A percentile compares a stretch with the other conserved stretches of the same genome.
phyloP scores from a whole-genome alignment of 1,284 basidiomycete species.

The Clitocybe nebularis region DNA sequence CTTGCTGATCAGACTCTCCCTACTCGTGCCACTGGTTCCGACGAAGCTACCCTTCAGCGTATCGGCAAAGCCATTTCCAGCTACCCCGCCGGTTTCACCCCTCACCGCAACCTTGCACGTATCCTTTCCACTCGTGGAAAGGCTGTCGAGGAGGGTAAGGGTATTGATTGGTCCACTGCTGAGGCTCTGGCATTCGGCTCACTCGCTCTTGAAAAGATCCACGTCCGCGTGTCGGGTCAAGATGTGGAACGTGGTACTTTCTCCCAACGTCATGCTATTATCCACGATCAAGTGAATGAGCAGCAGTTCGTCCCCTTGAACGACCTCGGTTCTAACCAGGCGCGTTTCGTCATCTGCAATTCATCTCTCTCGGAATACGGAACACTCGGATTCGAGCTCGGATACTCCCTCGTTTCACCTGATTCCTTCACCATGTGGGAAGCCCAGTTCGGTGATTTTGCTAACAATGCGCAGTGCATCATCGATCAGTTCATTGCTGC shows the following conservation, averaged over 20 bases:
- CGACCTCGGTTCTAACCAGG: slow-evolving; percentile 85
- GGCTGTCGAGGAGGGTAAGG: slow-evolving; percentile 84
- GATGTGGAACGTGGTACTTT: slow-evolving; percentile 99
- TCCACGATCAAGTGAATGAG: slow-evolving; percentile 96
- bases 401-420: slow-evolving; percentile 97
- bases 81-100: slow-evolving; percentile 82
- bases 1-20: slow-evolving; percentile 91
- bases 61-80: slow-evolving; percentile 86
- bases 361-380: slow-evolving; percentile 97
- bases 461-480: slow-evolving; percentile 95
- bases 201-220: slow-evolving; percentile 88
- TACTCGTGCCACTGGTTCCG: slow-evolving; percentile 82
- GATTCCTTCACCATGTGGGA: slow-evolving; percentile 97
- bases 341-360: slow-evolving; percentile 93
- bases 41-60: slow-evolving; percentile 76
- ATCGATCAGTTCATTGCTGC: slow-evolving; percentile 99
- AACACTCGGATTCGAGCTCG: slow-evolving; percentile 94
- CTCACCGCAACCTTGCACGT: slow-evolving; percentile 92
- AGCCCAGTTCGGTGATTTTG: slow-evolving; percentile 98
- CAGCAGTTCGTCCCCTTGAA: slow-evolving; percentile 88
- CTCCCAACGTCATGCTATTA: slow-evolving; percentile 97
- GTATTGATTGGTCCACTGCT: slow-evolving; percentile 99
- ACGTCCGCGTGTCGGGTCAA: slow-evolving; percentile 96
- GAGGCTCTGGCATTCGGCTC: slow-evolving; percentile 97
- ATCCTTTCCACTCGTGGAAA: slow-evolving; percentile 89